A percentile compares a stretch with the other conserved stretches of the same genome.
phyloP scores from a whole-genome alignment of 306 rosid genomes.

The Benincasa hispida region DNA sequence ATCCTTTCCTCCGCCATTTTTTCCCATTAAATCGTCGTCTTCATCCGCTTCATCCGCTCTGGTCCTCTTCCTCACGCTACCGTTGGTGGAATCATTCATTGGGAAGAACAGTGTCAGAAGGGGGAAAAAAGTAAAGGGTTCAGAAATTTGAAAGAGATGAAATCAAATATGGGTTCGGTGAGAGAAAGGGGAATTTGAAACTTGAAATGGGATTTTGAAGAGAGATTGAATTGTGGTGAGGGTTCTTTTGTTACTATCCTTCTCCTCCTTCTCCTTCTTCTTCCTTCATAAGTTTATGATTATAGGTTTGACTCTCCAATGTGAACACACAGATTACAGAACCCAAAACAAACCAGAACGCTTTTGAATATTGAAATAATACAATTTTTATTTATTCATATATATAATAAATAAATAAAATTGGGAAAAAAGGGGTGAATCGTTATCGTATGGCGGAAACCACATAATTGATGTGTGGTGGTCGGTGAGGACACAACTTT shows the following conservation, averaged over 20 bases:
- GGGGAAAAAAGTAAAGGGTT: not conserved
- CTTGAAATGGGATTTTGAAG: not conserved
- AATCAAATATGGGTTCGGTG: constrained; percentile 10
- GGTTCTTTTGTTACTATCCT: not conserved
- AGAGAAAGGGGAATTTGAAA: not conserved
- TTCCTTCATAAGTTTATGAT: constrained; percentile 2
- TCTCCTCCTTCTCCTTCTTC: not conserved
- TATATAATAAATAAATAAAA: not conserved
- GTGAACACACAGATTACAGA: constrained; percentile 22
- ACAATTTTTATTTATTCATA: not conserved
- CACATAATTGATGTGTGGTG: constrained; percentile 12
- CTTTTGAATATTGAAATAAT: not conserved
- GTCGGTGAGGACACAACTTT: constrained; percentile 9
- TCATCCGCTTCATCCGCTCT: constrained; percentile 11
- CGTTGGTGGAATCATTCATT: constrained; percentile 26
- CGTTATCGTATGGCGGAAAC: constrained; percentile 3
- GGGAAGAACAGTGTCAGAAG: not conserved
- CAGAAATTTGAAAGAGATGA: not conserved
- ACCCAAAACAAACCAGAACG: not conserved
- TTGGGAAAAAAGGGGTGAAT: not conserved
- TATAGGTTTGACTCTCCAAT: constrained; percentile 15
- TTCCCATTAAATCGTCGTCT: constrained; percentile 8
- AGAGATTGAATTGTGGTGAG: not conserved
- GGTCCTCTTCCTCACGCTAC: constrained; percentile 15
- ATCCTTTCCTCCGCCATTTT: constrained; percentile 26